Evolutionary conservation across 441 rosid genomes (phyloP).

Genomic region (Gossypium davidsonii): DNA sequence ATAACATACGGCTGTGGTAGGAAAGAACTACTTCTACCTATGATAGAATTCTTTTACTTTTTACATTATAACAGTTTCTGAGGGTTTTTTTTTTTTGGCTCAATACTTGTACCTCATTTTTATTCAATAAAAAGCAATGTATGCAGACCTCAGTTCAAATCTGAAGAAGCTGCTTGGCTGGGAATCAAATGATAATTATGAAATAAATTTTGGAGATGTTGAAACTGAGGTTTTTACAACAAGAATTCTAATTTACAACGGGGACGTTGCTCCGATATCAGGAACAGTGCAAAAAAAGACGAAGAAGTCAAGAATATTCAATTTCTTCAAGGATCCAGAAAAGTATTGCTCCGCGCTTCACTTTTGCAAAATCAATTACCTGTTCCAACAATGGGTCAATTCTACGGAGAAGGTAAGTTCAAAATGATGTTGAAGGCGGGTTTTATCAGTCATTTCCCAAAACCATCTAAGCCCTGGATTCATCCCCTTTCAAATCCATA

Average conservation of each 20-base stretch:
- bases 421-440: background rate
- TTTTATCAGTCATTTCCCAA: background rate
- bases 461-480: conserved; percentile 18
- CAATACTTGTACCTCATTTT: background rate
- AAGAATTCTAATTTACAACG: background rate
- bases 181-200: background rate
- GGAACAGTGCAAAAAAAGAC: background rate
- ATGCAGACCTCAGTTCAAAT: background rate
- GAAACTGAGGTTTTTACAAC: background rate
- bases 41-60: background rate
- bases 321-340: background rate
- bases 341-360: too few relatives aligned
- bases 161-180: background rate
- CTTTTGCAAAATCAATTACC: background rate
- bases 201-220: background rate
- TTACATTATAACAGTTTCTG: background rate
- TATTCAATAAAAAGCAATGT: background rate
- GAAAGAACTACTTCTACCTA: background rate
- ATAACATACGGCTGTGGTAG: background rate
- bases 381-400: background rate
- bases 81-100: background rate
- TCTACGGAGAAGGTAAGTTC: background rate
- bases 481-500: conserved; percentile 36
- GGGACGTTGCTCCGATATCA: too few relatives aligned
- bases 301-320: background rate